Evolutionary conservation across 805 yeast genomes (phyloP).

Genomic region (Saccharomycopsis lassenensis): DNA sequence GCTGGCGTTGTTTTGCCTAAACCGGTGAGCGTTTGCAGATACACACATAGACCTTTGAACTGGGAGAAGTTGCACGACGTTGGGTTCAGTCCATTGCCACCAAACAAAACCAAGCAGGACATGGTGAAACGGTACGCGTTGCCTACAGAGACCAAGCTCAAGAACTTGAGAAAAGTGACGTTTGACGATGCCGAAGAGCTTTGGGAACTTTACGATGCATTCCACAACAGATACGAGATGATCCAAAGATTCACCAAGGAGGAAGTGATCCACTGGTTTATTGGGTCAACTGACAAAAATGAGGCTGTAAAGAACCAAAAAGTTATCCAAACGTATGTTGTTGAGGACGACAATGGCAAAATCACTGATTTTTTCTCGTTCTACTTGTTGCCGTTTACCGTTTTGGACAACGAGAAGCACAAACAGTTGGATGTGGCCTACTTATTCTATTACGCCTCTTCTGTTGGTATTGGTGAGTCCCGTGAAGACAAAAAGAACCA

Average conservation of each 20-base stretch:
- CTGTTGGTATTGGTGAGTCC: slow-evolving; percentile 37
- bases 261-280: slow-evolving; percentile 75
- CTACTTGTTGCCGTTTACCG: slow-evolving; percentile 80
- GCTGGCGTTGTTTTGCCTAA: slow-evolving; percentile 87
- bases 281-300: slow-evolving; percentile 34
- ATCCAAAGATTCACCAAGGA: slow-evolving; percentile 53
- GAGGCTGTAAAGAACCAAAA: slow-evolving; percentile 27
- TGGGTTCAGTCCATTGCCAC: slow-evolving; percentile 78
- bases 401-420: slow-evolving; percentile 53
- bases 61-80: slow-evolving; percentile 87
- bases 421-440: slow-evolving; percentile 76
- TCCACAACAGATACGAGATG: slow-evolving; percentile 61
- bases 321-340: slow-evolving; percentile 72
- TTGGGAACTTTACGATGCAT: slow-evolving; percentile 43
- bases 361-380: slow-evolving; percentile 87
- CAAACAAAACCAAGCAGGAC: slow-evolving; percentile 49
- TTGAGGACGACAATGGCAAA: slow-evolving; percentile 40
- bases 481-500: slow-evolving; percentile 32
- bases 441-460: slow-evolving; percentile 79
- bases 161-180: slow-evolving; percentile 44
- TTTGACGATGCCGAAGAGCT: slow-evolving; percentile 56
- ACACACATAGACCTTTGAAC: slow-evolving; percentile 87
- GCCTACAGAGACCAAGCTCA: slow-evolving; percentile 37
- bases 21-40: slow-evolving; percentile 83
- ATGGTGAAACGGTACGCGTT: slow-evolving; percentile 55